Evolutionary conservation across 176 grass and related monocot genomes (phyloP).

Genomic region (Pontederia crassipes): DNA sequence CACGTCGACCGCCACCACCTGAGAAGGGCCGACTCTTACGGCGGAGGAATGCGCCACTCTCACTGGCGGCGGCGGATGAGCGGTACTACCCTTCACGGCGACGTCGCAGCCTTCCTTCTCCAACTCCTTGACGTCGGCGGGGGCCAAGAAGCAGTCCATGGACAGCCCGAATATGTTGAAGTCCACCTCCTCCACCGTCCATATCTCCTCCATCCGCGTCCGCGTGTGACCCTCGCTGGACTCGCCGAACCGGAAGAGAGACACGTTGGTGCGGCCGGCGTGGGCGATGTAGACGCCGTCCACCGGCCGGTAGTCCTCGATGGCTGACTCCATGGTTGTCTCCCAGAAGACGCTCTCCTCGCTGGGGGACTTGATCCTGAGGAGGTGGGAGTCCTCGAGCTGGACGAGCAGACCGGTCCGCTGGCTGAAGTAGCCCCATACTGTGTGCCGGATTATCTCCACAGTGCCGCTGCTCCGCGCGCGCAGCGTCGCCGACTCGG

Average conservation of each 20-base stretch:
- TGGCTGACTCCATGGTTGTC: slow-evolving; percentile 19
- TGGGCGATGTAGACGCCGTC: slow-evolving; percentile 25
- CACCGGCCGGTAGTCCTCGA: slow-evolving; percentile 10
- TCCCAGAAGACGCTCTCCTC: slow-evolving; percentile 20
- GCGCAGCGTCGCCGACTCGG: slow-evolving; percentile 2
- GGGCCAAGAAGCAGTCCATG: slow-evolving; percentile 19
- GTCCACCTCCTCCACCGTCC: slow-evolving; percentile 24
- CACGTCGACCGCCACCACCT: too few species aligned
- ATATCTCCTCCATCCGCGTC: slow-evolving; percentile 24
- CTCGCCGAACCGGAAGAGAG: slow-evolving; percentile 14
- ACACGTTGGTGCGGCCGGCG: slow-evolving; percentile 15
- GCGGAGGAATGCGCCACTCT: neutral
- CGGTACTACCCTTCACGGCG: neutral
- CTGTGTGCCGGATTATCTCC: slow-evolving; percentile 19
- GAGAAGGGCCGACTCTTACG: neutral
- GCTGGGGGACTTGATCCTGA: slow-evolving; percentile 1
- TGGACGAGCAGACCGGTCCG: slow-evolving; percentile 13
- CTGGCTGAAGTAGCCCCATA: slow-evolving; percentile 23
- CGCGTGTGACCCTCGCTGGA: slow-evolving; percentile 4
- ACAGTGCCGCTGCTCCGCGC: slow-evolving; percentile 13
- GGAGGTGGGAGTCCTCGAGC: slow-evolving; percentile 20
- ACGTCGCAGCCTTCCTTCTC: slow-evolving; percentile 4
- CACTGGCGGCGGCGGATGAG: neutral
- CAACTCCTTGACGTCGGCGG: slow-evolving; percentile 4
- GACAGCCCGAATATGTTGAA: slow-evolving; percentile 21